Base-by-base conservation (phyloP, 2,329 filamentous ascomycete species). In the Fusarium sp. region DNA sequence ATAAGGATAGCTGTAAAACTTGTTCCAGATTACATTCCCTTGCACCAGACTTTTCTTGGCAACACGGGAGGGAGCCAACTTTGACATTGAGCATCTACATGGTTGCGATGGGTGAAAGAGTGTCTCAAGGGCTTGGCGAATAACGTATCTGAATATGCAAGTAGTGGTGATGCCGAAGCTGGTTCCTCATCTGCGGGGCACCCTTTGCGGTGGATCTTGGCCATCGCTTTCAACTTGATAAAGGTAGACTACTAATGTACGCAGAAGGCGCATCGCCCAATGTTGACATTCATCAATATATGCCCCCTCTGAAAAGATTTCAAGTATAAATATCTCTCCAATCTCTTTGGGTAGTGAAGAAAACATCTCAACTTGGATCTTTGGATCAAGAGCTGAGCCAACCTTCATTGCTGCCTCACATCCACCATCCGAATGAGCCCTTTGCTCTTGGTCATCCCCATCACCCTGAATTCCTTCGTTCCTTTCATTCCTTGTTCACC, bases 191-290 rank as follows among this genome's bases (percentile, higher is more conserved):
- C 27, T 52, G 48, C 27, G 48, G 48, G 48, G 48, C 27, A 29
- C 11, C 24, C 7, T 29, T 11, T 29, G 24, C 2, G 1, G 48
- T 52, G 48, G 48, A 52, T 29, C 48, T 29, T 52, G 18, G 16
- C 13, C 10, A 3, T 29, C 48, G 16, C 24, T 5, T 52, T 11
- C 48, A 31, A 52, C 24, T 27, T 48, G 48, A 52, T 10, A 13
- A 29, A 31, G 16, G 6, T 5, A 31, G 18, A 31, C 45, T n/a
- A 31, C 24, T 18, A 39, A 67, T 73, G 73, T 76, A 68, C 48
- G 37, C 59, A 73, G 72, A 76, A 69, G 74, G 74, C 74, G 74
- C 74, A 68, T 67, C 50, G 39, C 33, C 18, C 6, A 66, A 58
- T 58, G 24, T 59, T 9, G 39, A 57, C 35, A 54, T 31, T 11